Conservation (phyloP, 1,139 yeast genomes). For the Magnusiomyces fungicola region DNA sequence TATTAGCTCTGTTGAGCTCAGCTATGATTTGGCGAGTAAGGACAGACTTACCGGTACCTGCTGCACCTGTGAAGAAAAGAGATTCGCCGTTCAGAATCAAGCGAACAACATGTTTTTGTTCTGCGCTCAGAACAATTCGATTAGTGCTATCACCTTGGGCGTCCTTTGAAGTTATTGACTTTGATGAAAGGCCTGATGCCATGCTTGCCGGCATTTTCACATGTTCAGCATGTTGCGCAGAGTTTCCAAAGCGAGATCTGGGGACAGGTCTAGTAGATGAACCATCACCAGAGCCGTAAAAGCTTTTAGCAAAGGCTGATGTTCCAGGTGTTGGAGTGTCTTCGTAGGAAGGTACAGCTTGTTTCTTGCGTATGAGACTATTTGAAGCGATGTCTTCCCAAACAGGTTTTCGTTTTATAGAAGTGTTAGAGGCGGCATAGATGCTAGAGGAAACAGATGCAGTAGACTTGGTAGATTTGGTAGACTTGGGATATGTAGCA, state of each 20-base stretch:
- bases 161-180: neutral
- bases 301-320: neutral
- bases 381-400: neutral
- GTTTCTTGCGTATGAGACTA: neutral
- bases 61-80: conserved; percentile 86
- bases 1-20: conserved; percentile 35
- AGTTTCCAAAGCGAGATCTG: neutral
- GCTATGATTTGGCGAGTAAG: conserved; percentile 54
- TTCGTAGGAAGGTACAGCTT: neutral
- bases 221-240: too few relatives aligned
- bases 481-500: too few relatives aligned
- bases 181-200: neutral
- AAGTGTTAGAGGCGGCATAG: neutral
- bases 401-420: neutral
- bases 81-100: conserved; percentile 45
- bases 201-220: too few relatives aligned
- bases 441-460: too few relatives aligned
- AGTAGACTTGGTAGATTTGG: too few relatives aligned
- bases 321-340: neutral
- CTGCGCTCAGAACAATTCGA: conserved; percentile 12
- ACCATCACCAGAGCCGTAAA: neutral
- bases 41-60: conserved; percentile 93
- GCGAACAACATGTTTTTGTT: conserved; percentile 54
- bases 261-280: neutral
- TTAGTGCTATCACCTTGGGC: neutral